phyloP scores from a whole-genome alignment of 352 stramenopile genomes.

The Globisporangium mamillatum region DNA sequence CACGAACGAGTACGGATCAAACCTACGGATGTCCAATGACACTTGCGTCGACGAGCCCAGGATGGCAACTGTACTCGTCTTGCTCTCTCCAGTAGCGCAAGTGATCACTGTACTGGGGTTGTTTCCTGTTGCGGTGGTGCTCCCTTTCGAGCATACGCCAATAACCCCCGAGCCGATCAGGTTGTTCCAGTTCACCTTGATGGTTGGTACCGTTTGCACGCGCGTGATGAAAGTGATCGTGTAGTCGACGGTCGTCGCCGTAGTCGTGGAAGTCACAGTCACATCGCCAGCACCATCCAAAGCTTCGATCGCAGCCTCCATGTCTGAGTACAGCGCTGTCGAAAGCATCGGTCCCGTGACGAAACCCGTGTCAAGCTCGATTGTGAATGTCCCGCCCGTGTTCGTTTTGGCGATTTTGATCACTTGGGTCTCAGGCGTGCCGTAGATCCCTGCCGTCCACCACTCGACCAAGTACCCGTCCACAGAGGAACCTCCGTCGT shows the following conservation, averaged over 20 bases:
- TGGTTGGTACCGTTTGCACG: conserved; percentile 24
- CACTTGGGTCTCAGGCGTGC: conserved; percentile 62
- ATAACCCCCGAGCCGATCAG: conserved; percentile 35
- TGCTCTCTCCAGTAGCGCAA: conserved; percentile 51
- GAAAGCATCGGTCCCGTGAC: conserved; percentile 55
- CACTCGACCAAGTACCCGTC: conserved; percentile 89
- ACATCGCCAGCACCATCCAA: conserved; percentile 81
- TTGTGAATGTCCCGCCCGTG: conserved; percentile 80
- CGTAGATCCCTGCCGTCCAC: conserved; percentile 61
- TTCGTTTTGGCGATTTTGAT: conserved; percentile 81
- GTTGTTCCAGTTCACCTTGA: conserved; percentile 35
- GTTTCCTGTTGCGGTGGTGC: conserved; percentile 21
- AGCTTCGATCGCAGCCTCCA: conserved; percentile 79
- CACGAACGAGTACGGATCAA: conserved; percentile 51
- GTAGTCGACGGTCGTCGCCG: conserved; percentile 36
- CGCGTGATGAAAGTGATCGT: conserved; percentile 59
- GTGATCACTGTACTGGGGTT: conserved; percentile 39
- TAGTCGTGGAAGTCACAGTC: conserved; percentile 38
- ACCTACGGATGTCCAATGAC: conserved; percentile 42
- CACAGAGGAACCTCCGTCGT: conserved; percentile 86
- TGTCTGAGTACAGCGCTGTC: conserved; percentile 57
- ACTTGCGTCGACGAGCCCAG: conserved; percentile 34
- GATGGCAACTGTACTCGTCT: conserved; percentile 26
- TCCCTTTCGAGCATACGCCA: conserved; percentile 53
- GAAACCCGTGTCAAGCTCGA: conserved; percentile 47